These are phyloP conservation scores for Suhomyces coccinellae DNA, from an alignment of 1,139 yeast genomes.

Conservation along the genomic window DNA sequence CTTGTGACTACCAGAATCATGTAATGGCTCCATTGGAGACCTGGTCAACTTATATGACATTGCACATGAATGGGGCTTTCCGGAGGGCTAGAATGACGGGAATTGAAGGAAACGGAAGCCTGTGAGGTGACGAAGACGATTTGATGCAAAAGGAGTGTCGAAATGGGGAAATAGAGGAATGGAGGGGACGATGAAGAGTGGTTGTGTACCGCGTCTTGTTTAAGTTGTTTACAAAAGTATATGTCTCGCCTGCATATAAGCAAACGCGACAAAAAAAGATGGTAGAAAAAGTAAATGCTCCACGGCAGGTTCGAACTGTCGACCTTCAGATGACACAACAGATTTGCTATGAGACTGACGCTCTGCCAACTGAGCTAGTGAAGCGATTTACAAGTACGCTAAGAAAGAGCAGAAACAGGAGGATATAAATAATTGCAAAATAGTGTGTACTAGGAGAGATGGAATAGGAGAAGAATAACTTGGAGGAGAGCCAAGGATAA, in stretches of 20 bases:
- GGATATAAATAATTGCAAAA: neutral
- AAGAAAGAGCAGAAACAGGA: neutral
- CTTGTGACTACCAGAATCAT: constrained; percentile 13
- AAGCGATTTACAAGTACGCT: constrained; percentile 23
- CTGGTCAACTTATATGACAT: constrained; percentile 15
- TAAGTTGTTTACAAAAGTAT: constrained; percentile 9
- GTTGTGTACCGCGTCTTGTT: constrained; percentile 9
- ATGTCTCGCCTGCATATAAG: neutral
- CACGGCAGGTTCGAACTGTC: constrained; percentile 59
- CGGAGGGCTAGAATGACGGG: neutral
- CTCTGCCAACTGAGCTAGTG: constrained; percentile 55
- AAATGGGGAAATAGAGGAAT: neutral
- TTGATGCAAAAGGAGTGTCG: neutral
- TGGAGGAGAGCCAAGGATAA: too few relatives aligned
- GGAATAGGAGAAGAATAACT: too few relatives aligned
- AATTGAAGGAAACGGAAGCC: neutral
- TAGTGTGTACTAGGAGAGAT: neutral
- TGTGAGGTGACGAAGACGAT: neutral
- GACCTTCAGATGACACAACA: constrained; percentile 50
- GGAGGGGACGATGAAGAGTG: neutral
- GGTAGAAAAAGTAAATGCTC: constrained; percentile 35
- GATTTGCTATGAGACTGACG: constrained; percentile 46
- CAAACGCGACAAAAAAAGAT: neutral
- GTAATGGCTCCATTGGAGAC: constrained; percentile 10
- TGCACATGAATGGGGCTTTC: constrained; percentile 3